phyloP scores from a whole-genome alignment of 352 stramenopile genomes.

The Phytophthora nicotianae region DNA sequence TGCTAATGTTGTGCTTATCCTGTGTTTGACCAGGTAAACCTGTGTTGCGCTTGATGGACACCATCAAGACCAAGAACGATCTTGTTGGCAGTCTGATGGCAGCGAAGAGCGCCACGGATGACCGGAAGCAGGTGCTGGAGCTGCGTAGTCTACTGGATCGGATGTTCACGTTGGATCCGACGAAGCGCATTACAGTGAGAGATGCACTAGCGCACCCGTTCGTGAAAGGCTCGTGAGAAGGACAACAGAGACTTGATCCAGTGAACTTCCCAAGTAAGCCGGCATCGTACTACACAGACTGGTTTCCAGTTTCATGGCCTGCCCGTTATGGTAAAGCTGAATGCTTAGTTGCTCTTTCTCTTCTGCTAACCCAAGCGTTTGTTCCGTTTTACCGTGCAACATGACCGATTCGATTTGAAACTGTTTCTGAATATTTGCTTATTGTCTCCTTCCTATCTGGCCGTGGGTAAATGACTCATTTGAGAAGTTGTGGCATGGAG shows the following conservation, averaged over 20 bases:
- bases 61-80: constrained; percentile 67
- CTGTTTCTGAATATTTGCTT: neutral
- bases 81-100: constrained; percentile 56
- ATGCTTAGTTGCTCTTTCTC: neutral
- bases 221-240: constrained; percentile 42
- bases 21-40: constrained; percentile 53
- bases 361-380: neutral
- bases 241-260: neutral
- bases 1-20: neutral
- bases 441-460: too few relatives aligned
- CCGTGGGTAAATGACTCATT: too few relatives aligned
- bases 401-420: constrained; percentile 12
- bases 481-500: too few relatives aligned
- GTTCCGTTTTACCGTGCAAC: constrained; percentile 3
- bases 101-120: constrained; percentile 69
- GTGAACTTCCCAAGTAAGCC: neutral
- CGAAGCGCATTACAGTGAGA: constrained; percentile 73
- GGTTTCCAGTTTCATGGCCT: neutral
- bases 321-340: constrained; percentile 7
- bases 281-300: neutral
- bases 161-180: constrained; percentile 83
- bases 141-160: constrained; percentile 79
- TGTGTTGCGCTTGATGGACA: constrained; percentile 74
- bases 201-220: constrained; percentile 87
- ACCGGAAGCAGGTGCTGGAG: constrained; percentile 69